phyloP scores from a whole-genome alignment of 2,329 filamentous ascomycete species.

The Pseudophaeomoniella oleicola region DNA sequence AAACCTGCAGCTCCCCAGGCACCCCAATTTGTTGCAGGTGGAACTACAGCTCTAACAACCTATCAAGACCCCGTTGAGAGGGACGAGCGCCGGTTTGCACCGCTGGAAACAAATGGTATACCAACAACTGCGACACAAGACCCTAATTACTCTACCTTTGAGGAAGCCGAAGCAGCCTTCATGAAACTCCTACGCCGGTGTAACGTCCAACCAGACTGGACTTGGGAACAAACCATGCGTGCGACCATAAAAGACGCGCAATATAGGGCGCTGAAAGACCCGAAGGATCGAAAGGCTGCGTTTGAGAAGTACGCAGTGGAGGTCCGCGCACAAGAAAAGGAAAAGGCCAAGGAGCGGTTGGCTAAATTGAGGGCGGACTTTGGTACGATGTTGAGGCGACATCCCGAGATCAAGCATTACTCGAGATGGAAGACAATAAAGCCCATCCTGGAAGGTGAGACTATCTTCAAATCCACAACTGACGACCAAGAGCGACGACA shows the following conservation, averaged over 20 bases:
- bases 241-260: constrained; percentile 79
- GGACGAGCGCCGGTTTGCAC: background rate
- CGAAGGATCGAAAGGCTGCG: constrained; percentile 73
- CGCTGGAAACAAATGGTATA: constrained; percentile 20
- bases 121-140: constrained; percentile 29
- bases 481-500: constrained; percentile 77
- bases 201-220: constrained; percentile 81
- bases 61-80: background rate
- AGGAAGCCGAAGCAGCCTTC: constrained; percentile 89
- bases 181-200: constrained; percentile 74
- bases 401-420: constrained; percentile 94
- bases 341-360: constrained; percentile 82
- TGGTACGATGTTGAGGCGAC: constrained; percentile 85
- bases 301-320: constrained; percentile 94
- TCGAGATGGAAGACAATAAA: constrained; percentile 94
- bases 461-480: constrained; percentile 82
- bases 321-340: constrained; percentile 81
- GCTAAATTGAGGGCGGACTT: constrained; percentile 89
- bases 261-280: constrained; percentile 84
- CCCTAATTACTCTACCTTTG: constrained; percentile 62
- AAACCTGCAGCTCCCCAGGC: constrained; percentile 16
- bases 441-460: constrained; percentile 87
- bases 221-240: constrained; percentile 80
- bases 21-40: constrained; percentile 46
- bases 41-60: constrained; percentile 26